A percentile compares a stretch with the other conserved stretches of the same genome.
Conservation (phyloP, 768 basidiomycete genomes). For the Leccinum longicurvipes region DNA sequence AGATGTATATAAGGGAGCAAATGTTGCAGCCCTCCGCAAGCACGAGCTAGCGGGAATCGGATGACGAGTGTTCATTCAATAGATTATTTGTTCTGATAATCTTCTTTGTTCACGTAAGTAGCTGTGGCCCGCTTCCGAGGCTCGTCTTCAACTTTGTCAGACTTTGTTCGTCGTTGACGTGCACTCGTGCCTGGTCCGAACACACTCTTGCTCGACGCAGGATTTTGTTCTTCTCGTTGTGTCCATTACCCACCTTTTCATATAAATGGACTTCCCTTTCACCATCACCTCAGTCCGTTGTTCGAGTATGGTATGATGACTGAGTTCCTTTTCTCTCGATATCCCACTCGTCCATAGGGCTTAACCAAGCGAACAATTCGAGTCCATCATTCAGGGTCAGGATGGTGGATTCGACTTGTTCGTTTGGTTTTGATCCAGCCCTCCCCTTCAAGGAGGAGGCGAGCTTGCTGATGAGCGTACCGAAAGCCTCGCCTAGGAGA, state of each 20-base stretch:
- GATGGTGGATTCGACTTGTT: background rate
- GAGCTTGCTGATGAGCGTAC: conserved; percentile 26
- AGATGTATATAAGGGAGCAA: too few relatives aligned
- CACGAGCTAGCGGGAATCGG: too few relatives aligned
- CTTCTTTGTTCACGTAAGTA: background rate
- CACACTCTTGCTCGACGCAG: background rate
- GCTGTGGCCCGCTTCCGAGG: too few relatives aligned
- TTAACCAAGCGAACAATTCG: background rate
- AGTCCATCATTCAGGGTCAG: background rate
- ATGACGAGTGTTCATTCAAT: background rate
- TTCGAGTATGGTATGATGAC: background rate
- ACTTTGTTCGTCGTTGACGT: background rate
- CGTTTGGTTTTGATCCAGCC: conserved; percentile 14
- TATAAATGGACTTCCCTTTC: too few relatives aligned
- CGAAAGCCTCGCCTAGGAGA: conserved; percentile 13
- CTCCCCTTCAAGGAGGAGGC: conserved; percentile 8
- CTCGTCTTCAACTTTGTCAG: too few relatives aligned
- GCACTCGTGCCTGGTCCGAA: background rate
- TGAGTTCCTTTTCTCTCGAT: background rate
- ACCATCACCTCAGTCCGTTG: background rate
- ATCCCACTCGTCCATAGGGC: background rate
- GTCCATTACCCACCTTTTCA: background rate
- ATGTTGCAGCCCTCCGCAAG: background rate
- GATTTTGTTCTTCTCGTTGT: background rate
- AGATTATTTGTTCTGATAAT: background rate